Percentiles rank a stretch among this genome's conserved stretches.
phyloP scores from a whole-genome alignment of 805 yeast species.

The Zygosaccharomyces gambellarensis region DNA sequence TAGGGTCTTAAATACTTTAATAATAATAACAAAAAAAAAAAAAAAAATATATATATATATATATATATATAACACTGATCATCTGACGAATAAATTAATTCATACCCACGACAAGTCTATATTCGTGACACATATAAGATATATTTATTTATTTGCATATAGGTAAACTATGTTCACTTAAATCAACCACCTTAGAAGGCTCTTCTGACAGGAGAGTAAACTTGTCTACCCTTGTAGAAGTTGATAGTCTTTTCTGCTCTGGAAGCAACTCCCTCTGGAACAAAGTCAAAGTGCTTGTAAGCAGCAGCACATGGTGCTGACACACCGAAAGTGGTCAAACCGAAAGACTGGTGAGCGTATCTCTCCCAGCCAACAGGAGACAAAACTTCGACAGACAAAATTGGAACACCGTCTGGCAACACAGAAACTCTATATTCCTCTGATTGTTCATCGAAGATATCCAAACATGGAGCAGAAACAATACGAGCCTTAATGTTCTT shows the following conservation, averaged over 20 bases:
- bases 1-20: too few species aligned
- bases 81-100: neutral
- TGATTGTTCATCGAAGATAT: conserved; percentile 81
- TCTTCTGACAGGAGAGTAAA: conserved; percentile 70
- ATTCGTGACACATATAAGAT: conserved; percentile 4
- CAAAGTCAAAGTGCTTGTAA: conserved; percentile 82
- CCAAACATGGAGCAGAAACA: conserved; percentile 91
- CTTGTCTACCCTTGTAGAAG: conserved; percentile 72
- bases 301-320: conserved; percentile 85
- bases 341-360: conserved; percentile 95
- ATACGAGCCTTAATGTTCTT: conserved; percentile 63
- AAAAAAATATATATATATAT: too few species aligned
- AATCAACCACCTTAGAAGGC: conserved; percentile 52
- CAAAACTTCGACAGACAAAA: conserved; percentile 90
- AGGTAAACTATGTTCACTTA: neutral
- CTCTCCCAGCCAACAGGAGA: conserved; percentile 88
- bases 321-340: conserved; percentile 93
- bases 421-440: conserved; percentile 76
- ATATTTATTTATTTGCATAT: neutral
- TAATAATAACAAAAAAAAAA: neutral
- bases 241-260: conserved; percentile 76
- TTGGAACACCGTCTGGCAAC: conserved; percentile 92
- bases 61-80: too few species aligned
- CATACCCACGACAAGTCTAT: conserved; percentile 3
- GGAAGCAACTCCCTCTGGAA: conserved; percentile 85